Evolutionary conservation across 1,139 yeast species (phyloP).

Genomic region (Hemisphaericaspora xylofermentans): DNA sequence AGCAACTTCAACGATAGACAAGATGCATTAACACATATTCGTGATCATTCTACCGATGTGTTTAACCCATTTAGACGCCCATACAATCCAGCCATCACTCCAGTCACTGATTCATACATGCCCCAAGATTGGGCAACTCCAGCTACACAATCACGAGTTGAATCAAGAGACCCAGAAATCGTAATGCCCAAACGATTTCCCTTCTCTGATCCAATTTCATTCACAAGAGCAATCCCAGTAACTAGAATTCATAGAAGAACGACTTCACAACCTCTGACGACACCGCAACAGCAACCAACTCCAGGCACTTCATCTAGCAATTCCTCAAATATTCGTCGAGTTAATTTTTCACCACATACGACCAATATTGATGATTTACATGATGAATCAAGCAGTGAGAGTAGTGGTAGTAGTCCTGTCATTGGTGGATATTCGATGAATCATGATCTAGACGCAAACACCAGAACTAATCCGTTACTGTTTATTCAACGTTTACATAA

Average conservation of each 20-base stretch:
- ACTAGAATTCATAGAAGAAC: constrained; percentile 1
- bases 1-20: constrained; percentile 20
- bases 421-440: not conserved
- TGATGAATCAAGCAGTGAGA: constrained; percentile 9
- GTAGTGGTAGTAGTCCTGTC: not conserved
- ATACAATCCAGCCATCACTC: constrained; percentile 38
- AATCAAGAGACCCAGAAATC: constrained; percentile 25
- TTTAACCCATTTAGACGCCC: constrained; percentile 41
- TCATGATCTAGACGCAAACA: constrained; percentile 3
- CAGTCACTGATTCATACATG: constrained; percentile 42
- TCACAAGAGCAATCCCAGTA: constrained; percentile 4
- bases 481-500: constrained; percentile 6
- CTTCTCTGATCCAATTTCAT: constrained; percentile 20
- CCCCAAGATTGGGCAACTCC: constrained; percentile 41
- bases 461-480: constrained; percentile 7
- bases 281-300: constrained; percentile 1
- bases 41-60: constrained; percentile 36
- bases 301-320: constrained; percentile 3
- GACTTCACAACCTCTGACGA: constrained; percentile 1
- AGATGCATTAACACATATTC: constrained; percentile 25
- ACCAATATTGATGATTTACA: constrained; percentile 15
- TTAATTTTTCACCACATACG: constrained; percentile 15
- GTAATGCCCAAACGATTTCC: constrained; percentile 36
- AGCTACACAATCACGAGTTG: constrained; percentile 12
- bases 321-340: constrained; percentile 7